phyloP scores from a whole-genome alignment of 352 stramenopile genomes.

The Phytophthora syringae region DNA sequence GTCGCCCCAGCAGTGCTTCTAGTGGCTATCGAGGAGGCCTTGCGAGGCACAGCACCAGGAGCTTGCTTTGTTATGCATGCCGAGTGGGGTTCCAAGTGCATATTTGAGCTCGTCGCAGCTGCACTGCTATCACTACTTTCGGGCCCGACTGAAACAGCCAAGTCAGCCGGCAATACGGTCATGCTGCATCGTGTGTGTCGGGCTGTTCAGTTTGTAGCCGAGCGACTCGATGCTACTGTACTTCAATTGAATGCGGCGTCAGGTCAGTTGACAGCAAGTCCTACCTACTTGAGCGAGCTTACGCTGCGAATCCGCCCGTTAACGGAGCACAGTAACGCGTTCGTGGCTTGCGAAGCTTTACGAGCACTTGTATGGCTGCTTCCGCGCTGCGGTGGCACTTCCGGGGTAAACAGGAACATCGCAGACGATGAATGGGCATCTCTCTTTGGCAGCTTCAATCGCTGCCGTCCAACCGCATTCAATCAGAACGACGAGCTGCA shows the following conservation, averaged over 20 bases:
- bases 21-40: conserved; percentile 61
- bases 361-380: conserved; percentile 79
- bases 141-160: conserved; percentile 7
- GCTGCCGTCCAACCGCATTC: conserved; percentile 54
- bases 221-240: conserved; percentile 52
- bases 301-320: conserved; percentile 51
- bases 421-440: conserved; percentile 38
- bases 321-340: conserved; percentile 51
- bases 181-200: conserved; percentile 39
- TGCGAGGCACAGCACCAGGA: conserved; percentile 45
- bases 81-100: conserved; percentile 41
- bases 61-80: conserved; percentile 57
- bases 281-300: conserved; percentile 57
- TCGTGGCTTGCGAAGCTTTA: conserved; percentile 66
- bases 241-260: conserved; percentile 47
- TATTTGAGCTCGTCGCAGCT: conserved; percentile 66
- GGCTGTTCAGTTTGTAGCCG: conserved; percentile 58
- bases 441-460: conserved; percentile 55
- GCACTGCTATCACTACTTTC: conserved; percentile 60
- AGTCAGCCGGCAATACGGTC: conserved; percentile 6
- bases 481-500: conserved; percentile 54
- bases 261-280: conserved; percentile 44
- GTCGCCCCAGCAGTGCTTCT: conserved; percentile 45
- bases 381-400: conserved; percentile 31
- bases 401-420: conserved; percentile 1